Percentiles rank a stretch among this genome's conserved stretches.
Evolutionary conservation across 148 eudicot genomes (phyloP).

Genomic region (Euryodendron excelsum): DNA sequence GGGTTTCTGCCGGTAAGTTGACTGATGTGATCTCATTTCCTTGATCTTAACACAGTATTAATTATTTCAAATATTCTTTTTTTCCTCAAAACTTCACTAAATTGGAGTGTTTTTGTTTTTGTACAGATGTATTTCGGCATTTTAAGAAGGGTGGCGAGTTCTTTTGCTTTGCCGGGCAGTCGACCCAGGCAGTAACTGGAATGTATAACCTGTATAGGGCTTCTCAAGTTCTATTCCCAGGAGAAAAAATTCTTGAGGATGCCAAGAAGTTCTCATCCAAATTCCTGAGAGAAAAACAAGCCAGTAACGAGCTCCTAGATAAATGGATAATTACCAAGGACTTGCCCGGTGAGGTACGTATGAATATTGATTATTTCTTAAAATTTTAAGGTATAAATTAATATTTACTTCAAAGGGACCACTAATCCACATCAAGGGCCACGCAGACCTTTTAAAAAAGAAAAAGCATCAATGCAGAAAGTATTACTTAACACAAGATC

Average conservation of each 20-base stretch:
- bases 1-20: slow-evolving; percentile 59
- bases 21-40: too few species aligned
- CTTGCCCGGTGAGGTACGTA: slow-evolving; percentile 66
- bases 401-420: too few species aligned
- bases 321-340: slow-evolving; percentile 69
- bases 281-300: slow-evolving; percentile 37
- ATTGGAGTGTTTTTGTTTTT: too few species aligned
- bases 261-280: slow-evolving; percentile 43
- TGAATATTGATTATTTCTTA: neutral
- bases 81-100: neutral
- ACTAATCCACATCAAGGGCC: too few species aligned
- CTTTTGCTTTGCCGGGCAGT: slow-evolving; percentile 49
- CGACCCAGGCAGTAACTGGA: slow-evolving; percentile 47
- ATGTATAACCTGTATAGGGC: slow-evolving; percentile 55
- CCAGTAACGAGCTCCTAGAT: slow-evolving; percentile 45
- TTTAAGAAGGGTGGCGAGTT: slow-evolving; percentile 56
- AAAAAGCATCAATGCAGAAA: too few species aligned
- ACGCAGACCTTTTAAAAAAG: too few species aligned
- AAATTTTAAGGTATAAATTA: neutral
- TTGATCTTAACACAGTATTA: too few species aligned
- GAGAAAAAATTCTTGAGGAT: slow-evolving; percentile 53
- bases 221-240: slow-evolving; percentile 52
- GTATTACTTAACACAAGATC: too few species aligned
- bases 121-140: slow-evolving; percentile 54
- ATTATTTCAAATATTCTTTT: neutral